Base-by-base conservation (phyloP, 441 rosid species). In the Breynia disticha region DNA sequence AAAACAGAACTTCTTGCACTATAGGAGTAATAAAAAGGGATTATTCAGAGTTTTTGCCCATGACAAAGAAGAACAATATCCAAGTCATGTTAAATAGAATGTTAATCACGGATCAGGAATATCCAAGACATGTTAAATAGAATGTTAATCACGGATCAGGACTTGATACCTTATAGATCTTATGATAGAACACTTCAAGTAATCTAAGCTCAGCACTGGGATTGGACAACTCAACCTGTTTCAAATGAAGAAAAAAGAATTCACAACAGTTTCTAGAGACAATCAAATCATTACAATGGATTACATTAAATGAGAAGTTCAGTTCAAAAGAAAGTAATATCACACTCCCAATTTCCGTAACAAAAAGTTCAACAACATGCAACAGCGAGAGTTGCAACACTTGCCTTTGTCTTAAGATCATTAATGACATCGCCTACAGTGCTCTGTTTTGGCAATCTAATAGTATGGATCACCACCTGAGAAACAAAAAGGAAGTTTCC, bases 391-490 rank as follows among this genome's bases (percentile, higher is more conserved):
- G 46, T 47, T 4, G 46, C 12, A 28, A 15, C 11, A 13, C 38
- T 56, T 74, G 83, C 99, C 90, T 93, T 93, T 42, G 80, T 77
- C 66, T 81, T 93, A 37, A 93, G 87, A 64, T 81, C 97, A 67
- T 73, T 69, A 50, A 89, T 76, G 54, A 89, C 97, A 71, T 93
- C 95, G 43, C 95, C 93, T 11, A 93, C 95, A 49, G 82, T 89
- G 68, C 97, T 86, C 79, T 86, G 97, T 76, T 89, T 93, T 24
- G 99, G 99, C 66, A 93, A 76, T 71, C 97, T 86, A 68, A 89
- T 84, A 63, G 75, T 82, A 74, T 86, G 95, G 63, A 81, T 69
- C 43, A 65, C 61, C 45, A 61, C 67, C 74, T 69, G 51, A 19
- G 35, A 51, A 48, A 28, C 35, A 28, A 18, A 44, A 19, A 7